Conservation (phyloP, 306 rosid species). For the Quercus wislizeni region DNA sequence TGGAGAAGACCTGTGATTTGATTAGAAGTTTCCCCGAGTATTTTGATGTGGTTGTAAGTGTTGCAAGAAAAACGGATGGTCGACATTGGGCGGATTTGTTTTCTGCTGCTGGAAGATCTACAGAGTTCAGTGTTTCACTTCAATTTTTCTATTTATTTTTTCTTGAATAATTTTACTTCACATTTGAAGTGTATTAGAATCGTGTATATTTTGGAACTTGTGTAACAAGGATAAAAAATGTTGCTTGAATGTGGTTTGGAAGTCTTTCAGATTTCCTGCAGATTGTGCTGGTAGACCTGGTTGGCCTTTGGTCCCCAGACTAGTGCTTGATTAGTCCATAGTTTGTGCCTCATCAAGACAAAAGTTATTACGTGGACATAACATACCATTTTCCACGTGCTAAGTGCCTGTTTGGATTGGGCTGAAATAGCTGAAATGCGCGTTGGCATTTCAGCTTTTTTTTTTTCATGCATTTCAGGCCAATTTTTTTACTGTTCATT, state of each 20-base stretch:
- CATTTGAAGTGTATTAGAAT: constrained; percentile 3
- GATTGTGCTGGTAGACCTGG: neutral
- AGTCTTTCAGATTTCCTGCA: neutral
- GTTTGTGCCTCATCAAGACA: neutral
- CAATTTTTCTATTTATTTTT: constrained; percentile 13
- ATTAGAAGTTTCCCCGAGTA: constrained; percentile 86
- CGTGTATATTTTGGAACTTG: neutral
- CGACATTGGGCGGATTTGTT: constrained; percentile 98
- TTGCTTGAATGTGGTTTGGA: neutral
- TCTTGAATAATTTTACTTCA: constrained; percentile 10
- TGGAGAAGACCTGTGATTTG: constrained; percentile 94
- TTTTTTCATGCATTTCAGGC: too few species aligned
- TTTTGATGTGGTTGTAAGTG: constrained; percentile 95
- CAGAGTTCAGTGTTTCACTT: constrained; percentile 58
- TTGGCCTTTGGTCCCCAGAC: neutral
- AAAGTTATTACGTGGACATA: neutral
- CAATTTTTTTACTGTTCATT: too few species aligned
- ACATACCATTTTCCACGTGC: neutral
- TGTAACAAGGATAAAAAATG: neutral
- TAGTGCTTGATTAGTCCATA: neutral
- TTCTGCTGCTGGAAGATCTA: constrained; percentile 93
- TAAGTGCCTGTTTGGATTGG: too few species aligned
- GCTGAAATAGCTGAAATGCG: too few species aligned
- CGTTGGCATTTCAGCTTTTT: too few species aligned
- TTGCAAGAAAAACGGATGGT: constrained; percentile 98